Evolutionary conservation across 192 early-diverging fungal species (phyloP).

Genomic region (Coemansia nantahalensis): DNA sequence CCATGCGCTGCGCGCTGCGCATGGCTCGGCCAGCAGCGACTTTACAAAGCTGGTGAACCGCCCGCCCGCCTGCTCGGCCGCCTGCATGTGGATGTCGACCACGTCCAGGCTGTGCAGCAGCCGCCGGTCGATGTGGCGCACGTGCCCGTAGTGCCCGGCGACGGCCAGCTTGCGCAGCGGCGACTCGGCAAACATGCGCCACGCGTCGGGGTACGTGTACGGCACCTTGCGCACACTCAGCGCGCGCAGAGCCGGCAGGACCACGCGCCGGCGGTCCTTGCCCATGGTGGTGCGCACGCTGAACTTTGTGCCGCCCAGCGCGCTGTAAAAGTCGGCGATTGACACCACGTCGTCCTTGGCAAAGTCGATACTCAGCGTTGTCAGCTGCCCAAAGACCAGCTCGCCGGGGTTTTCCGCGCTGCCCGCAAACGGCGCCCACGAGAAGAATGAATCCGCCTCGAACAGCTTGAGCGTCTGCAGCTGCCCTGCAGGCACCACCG

Average conservation of each 20-base stretch:
- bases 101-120: conserved; percentile 9
- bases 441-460: conserved; percentile 31
- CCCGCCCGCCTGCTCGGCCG: conserved; percentile 7
- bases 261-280: conserved; percentile 9
- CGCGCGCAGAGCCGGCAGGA: conserved; percentile 11
- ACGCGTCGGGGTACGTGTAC: conserved; percentile 31
- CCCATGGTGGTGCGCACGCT: conserved; percentile 31
- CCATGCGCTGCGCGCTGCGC: conserved; percentile 20
- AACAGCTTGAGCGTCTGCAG: conserved; percentile 18
- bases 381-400: conserved; percentile 13
- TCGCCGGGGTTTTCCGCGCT: background rate
- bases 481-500: background rate
- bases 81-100: conserved; percentile 25
- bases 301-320: conserved; percentile 2
- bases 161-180: conserved; percentile 20
- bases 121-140: conserved; percentile 17
- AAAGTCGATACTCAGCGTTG: conserved; percentile 29
- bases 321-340: conserved; percentile 17
- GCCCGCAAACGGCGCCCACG: conserved; percentile 28
- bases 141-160: conserved; percentile 30
- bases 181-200: conserved; percentile 38
- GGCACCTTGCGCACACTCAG: conserved; percentile 23
- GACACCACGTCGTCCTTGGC: conserved; percentile 33
- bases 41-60: conserved; percentile 21
- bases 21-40: conserved; percentile 11